Conservation (phyloP, 495 filamentous ascomycete species). For the Aspergillus asperescens region DNA sequence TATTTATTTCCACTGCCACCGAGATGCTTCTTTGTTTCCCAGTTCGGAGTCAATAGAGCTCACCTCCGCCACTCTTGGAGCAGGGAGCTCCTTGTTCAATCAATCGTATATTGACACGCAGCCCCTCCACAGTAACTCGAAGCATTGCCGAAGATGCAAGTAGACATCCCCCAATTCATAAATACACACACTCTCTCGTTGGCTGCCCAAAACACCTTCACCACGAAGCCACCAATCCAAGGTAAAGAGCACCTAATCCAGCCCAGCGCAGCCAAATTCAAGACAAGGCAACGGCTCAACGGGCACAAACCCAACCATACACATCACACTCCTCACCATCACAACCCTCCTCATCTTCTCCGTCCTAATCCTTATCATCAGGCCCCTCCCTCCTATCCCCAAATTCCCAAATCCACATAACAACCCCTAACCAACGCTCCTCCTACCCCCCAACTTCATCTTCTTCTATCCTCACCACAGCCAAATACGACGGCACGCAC, state of each 20-base stretch:
- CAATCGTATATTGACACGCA: neutral
- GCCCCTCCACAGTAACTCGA: too few relatives aligned
- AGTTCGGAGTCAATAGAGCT: conserved; percentile 4
- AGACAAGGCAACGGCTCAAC: neutral
- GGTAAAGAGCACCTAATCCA: neutral
- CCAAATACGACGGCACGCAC: neutral
- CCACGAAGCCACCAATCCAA: neutral
- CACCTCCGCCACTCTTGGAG: neutral
- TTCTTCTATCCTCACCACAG: neutral
- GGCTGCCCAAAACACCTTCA: too few relatives aligned
- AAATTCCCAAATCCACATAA: neutral
- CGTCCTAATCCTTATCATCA: conserved; percentile 8
- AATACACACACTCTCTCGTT: too few relatives aligned
- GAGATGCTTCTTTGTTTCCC: conserved; percentile 7
- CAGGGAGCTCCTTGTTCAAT: neutral
- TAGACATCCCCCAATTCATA: neutral
- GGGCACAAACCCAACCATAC: neutral
- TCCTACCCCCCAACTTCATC: neutral
- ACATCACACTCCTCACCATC: conserved; percentile 6
- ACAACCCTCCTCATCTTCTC: conserved; percentile 8
- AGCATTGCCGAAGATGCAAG: neutral
- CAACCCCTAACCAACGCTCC: neutral
- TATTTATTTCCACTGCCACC: neutral
- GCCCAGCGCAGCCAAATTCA: neutral
- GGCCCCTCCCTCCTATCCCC: neutral